Base-by-base conservation (phyloP, 1,284 basidiomycete species). In the Neotropicomus parvogracilis region DNA sequence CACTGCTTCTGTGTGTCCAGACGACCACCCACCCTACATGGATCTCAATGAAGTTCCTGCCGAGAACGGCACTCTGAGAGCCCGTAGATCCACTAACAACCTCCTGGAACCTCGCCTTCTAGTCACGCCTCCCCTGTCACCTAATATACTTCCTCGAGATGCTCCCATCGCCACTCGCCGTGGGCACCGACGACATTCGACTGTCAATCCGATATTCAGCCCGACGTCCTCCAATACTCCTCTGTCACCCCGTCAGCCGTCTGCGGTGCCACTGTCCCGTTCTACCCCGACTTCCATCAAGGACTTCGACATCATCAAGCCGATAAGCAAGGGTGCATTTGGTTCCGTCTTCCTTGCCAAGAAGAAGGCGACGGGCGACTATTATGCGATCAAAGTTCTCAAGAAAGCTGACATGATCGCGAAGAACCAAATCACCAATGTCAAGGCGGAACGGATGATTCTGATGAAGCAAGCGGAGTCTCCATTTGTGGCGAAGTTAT, bases 351-450 rank as follows among this genome's bases (percentile, higher is more conserved):
- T 97, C 69, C 78, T 99, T 32, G 92, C 97, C 28, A 97, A 95
- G 75, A 99, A 99, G 78, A 94, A 93, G 59, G 88, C 83, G 5
- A 99, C 97, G 1, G 97, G 97, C 45, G 97, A 99, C 70, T 97
- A 98, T 71, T 99, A 88, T 71, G 97, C 97, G 24, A 97, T 99
- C 82, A 99, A 99, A 72, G 94, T 98, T 28, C 73, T 99, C 59
- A 98, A 97, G 73, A 99, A 99, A 75, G 92, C 94, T 24, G 97
- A 99, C 72, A 99, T 99, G 97, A 98, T 99, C 65, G 93, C 97
- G 40, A 99, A 99, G 80, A 99, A 99, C 74, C 97, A 99, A 70
- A 97, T 99, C 69, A 99, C 97, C 48, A 99, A 99, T 65, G 95
- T 99, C 68, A 99, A 98, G 72, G 97, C 97, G 3, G 97, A 99